Evolutionary conservation across 1,284 basidiomycete genomes (phyloP).

Genomic region (Athelia psychrophila): DNA sequence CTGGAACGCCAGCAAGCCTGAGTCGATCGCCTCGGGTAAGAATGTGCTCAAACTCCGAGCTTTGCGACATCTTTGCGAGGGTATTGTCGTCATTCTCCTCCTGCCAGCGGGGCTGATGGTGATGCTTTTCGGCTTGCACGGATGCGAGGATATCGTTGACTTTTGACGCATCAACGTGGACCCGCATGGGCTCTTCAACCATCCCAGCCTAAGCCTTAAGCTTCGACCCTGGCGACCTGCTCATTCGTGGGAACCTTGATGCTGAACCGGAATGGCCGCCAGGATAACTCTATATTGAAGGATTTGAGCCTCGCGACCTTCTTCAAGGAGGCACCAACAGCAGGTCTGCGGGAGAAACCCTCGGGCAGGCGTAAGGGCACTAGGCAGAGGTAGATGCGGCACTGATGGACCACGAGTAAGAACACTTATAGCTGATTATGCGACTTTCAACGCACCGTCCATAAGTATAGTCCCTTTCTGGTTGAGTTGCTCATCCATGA

Average conservation of each 20-base stretch:
- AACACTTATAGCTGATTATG: neutral
- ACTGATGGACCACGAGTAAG: constrained; percentile 33
- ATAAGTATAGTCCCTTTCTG: constrained; percentile 48
- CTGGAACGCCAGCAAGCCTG: neutral
- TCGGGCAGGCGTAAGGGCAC: constrained; percentile 29
- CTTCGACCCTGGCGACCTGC: constrained; percentile 34
- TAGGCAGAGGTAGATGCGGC: constrained; percentile 49
- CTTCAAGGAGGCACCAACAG: constrained; percentile 36
- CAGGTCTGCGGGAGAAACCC: constrained; percentile 33
- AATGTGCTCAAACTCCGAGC: constrained; percentile 4
- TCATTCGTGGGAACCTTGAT: constrained; percentile 44
- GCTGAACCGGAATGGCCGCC: constrained; percentile 52
- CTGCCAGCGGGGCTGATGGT: too few species aligned
- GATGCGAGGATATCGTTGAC: too few species aligned
- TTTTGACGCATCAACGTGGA: too few species aligned
- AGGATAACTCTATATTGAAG: constrained; percentile 60
- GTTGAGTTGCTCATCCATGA: constrained; percentile 53
- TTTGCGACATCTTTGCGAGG: constrained; percentile 1
- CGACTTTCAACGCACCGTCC: constrained; percentile 37
- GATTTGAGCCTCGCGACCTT: constrained; percentile 58
- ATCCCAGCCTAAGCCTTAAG: neutral
- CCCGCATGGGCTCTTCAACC: too few species aligned
- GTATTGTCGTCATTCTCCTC: too few species aligned
- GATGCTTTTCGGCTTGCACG: too few species aligned
- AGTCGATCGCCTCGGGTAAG: neutral